Evolutionary conservation across 352 stramenopile genomes (phyloP), one percentile per base, ranked within the genome.

Genomic region (Pseudoperonospora humuli): DNA sequence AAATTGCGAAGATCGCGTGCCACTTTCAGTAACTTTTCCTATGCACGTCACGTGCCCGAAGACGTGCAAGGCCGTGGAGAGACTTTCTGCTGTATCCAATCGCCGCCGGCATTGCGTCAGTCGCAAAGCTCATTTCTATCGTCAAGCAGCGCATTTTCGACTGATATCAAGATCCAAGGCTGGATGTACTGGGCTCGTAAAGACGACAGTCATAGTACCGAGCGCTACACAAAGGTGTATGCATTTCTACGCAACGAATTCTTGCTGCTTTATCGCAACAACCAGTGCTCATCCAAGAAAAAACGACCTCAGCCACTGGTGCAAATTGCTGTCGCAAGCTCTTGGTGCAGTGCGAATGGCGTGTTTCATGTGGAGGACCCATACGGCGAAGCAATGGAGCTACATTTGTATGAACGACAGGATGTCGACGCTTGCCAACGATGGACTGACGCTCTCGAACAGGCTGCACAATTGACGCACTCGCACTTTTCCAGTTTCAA

Each of bases 171-270:
- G 10, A 45, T 81, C 26, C 63, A 84, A 28, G 70, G 66, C 28
- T 87, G 75, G 75, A 85, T 85, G 70, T 87, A 87, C 60, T 87
- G 75, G 75, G 69, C 68, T 11, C 68, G 66, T 24, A 33, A 21
- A 19, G 61, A 70, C 0, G 46, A 66, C 39, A 32, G 7, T 37
- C 40, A 14, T 6, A 57, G 80, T 24, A 42, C 39, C 3, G 46
- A 74, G 19, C 72, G 72, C 31, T 87, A 73, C 66, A 81, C 68
- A 33, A 87, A 87, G 43, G 75, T 87, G 13, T 85, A 69, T 49
- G 72, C 67, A 7, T 70, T 87, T 18, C 52, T 85, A 33, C 70
- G 70, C 26, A 82, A 83, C 39, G 65, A 87, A 51, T 74, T 82
- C 28, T 43, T 87, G 27, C 70, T 76, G 60, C 66, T 87, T 23